Evolutionary conservation across 1,284 basidiomycete species (phyloP), one percentile per base, ranked within the genome.

Genomic region (Trametes polyzona): DNA sequence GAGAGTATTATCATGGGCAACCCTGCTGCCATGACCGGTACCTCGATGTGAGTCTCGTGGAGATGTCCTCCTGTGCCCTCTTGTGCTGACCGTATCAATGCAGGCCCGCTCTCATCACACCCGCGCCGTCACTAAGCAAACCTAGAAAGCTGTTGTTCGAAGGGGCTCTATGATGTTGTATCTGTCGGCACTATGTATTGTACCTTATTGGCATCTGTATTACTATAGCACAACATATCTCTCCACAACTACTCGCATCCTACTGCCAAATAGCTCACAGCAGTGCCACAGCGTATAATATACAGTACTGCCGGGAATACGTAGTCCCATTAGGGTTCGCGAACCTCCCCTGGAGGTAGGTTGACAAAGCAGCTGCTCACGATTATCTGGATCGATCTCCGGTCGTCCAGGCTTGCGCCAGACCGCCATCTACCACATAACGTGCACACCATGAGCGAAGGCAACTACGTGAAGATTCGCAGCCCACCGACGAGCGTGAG

Each of bases 1-100:
- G 97, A 99, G 74, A 98, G 96, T 72, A 99, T 99, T 73, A 99
- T 99, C 72, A 97, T 99, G 94, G 96, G 97, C 30, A 98, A 97
- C 68, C 91, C 96, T n/a, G 95, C 96, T 0, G 90, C 95, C 19
- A 92, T 88, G 62, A 96, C 96, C 68, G 96, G 96, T 26, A 98
- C 96, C 21, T 96, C 95, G 0, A 88, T 96, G 93, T 94, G 68
- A 68, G 87, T 78, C 33, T 26, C n/a, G 19, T n/a, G n/a, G n/a
- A n/a, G n/a, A n/a, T n/a, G 26, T 14, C 29, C 23, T 3, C 26
- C 4, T 32, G 21, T n/a, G 5, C 10, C 17, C 8, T 3, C 14
- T 6, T 9, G 4, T 33, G 39, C 51, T 49, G 47, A 55, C 50
- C n/a, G n/a, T 41, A 9, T 29, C 37, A 33, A 8, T 21, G 4